Evolutionary conservation across 768 basidiomycete species (phyloP).

Genomic region (Suillus americanus): DNA sequence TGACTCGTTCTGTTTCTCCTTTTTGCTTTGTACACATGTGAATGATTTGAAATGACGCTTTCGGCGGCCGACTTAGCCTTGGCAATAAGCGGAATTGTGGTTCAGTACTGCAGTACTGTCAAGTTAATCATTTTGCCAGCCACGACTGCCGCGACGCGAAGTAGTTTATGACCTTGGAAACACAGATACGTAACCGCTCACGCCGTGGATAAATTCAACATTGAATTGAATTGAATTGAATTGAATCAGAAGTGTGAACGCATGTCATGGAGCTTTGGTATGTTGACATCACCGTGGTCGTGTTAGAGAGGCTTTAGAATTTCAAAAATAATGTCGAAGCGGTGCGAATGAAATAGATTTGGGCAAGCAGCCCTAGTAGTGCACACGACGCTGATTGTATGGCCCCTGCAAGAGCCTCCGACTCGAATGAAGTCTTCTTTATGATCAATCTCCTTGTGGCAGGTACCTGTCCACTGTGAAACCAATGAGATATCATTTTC

Average conservation of each 20-base stretch:
- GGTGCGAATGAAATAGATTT: not conserved
- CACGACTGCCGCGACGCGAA: not conserved
- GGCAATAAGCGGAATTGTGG: not conserved
- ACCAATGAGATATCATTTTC: not conserved
- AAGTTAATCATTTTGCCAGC: not conserved
- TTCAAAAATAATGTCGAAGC: not conserved
- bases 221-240: not conserved
- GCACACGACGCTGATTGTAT: not conserved
- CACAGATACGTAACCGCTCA: not conserved
- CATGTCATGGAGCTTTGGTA: not conserved
- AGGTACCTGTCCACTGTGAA: not conserved
- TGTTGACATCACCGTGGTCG: not conserved
- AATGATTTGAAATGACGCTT: not conserved
- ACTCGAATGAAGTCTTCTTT: not conserved
- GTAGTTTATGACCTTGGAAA: not conserved
- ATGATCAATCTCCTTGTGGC: not conserved
- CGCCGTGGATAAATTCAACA: not conserved
- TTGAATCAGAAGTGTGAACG: not conserved
- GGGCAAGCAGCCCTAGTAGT: not conserved
- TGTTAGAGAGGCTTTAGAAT: not conserved
- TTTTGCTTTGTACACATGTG: no score
- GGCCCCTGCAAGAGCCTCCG: not conserved
- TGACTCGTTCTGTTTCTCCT: no score
- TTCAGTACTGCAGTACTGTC: not conserved
- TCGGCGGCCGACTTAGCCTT: not conserved